Conservation (phyloP, 805 yeast species). For the Pichia rugopelliculosa region DNA sequence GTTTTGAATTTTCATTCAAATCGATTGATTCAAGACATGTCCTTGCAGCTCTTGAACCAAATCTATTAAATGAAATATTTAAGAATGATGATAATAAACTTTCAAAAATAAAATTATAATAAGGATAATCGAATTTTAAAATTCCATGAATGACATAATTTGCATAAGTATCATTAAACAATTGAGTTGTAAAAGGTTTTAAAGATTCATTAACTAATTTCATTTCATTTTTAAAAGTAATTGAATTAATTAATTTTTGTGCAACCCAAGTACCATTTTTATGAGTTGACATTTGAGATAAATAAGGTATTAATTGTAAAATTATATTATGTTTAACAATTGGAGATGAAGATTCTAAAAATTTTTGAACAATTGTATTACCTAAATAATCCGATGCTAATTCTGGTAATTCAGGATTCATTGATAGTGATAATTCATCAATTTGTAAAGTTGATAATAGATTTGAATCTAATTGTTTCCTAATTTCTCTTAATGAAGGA, state of each 20-base stretch:
- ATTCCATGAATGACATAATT: slow-evolving; percentile 95
- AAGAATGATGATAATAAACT: slow-evolving; percentile 69
- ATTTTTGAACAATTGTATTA: slow-evolving; percentile 89
- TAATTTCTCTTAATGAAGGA: slow-evolving; percentile 76
- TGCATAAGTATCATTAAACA: slow-evolving; percentile 93
- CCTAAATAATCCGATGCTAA: slow-evolving; percentile 90
- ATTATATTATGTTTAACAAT: slow-evolving; percentile 75
- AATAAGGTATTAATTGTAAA: slow-evolving; percentile 63
- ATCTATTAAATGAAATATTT: slow-evolving; percentile 79
- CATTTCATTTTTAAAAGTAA: slow-evolving; percentile 51
- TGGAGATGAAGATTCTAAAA: slow-evolving; percentile 66
- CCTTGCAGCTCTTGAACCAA: slow-evolving; percentile 91
- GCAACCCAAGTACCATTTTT: slow-evolving; percentile 99
- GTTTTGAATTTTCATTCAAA: slow-evolving; percentile 40
- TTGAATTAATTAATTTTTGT: slow-evolving; percentile 82
- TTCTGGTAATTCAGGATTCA: slow-evolving; percentile 85
- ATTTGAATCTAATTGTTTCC: slow-evolving; percentile 63
- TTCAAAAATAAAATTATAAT: slow-evolving; percentile 84
- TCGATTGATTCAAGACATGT: slow-evolving; percentile 65
- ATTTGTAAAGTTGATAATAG: slow-evolving; percentile 50
- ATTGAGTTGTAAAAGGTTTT: slow-evolving; percentile 72
- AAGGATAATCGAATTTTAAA: slow-evolving; percentile 76
- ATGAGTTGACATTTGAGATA: slow-evolving; percentile 90
- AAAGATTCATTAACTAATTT: slow-evolving; percentile 60
- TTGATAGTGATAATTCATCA: slow-evolving; percentile 74